Evolutionary conservation across 164 flowering plant species (phyloP).

Genomic region (Sextonia rubra): DNA sequence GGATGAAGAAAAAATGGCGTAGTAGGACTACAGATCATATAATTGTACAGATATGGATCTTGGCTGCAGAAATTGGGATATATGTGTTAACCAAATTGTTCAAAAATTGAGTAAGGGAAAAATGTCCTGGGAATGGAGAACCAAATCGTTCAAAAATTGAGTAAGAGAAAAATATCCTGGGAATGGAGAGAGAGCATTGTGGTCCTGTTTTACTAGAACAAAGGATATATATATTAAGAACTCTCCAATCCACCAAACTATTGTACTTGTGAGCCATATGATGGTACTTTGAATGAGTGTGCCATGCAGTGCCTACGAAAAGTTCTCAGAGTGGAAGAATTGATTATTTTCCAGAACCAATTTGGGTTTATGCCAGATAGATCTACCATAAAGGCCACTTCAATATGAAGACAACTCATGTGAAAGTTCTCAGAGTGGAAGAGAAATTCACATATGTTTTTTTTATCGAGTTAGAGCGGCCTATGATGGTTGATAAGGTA

Average conservation of each 20-base stretch:
- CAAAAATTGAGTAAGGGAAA: background rate
- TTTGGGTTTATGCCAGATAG: background rate
- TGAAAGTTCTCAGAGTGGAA: background rate
- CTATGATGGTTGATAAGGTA: no score
- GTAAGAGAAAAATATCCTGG: no score
- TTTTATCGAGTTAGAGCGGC: no score
- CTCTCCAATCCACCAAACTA: background rate
- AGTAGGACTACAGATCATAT: no score
- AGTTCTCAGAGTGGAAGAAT: no score
- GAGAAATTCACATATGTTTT: background rate
- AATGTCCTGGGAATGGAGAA: no score
- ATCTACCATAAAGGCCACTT: background rate
- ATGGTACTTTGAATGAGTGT: background rate
- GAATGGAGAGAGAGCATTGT: background rate
- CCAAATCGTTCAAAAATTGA: no score
- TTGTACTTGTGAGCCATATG: background rate
- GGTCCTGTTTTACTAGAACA: background rate
- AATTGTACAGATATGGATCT: background rate
- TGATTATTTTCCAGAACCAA: background rate
- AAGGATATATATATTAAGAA: no score
- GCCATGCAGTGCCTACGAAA: background rate
- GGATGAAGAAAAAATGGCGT: no score
- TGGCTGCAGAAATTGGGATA: background rate
- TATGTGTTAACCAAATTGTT: background rate
- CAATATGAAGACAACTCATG: background rate